A percentile compares a stretch with the other conserved stretches of the same genome.
These are phyloP conservation scores for Fusarium xyrophilum DNA, from an alignment of 2,329 filamentous ascomycete species.

Conservation along the genomic window DNA sequence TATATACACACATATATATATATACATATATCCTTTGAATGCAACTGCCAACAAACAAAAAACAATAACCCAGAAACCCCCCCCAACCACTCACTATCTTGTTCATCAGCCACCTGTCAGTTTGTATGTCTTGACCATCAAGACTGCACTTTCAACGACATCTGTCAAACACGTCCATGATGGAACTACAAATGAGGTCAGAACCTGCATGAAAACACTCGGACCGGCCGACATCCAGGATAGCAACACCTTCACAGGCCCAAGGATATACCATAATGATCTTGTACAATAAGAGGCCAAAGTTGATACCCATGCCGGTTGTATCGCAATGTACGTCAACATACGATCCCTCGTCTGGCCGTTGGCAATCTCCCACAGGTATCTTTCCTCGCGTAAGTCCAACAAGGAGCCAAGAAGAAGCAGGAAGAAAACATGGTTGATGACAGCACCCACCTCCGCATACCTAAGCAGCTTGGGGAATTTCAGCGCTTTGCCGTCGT, in stretches of 20 bases:
- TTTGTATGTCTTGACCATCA: background rate
- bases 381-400: constrained; percentile 32
- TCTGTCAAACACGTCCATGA: background rate
- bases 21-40: background rate
- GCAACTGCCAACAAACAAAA: background rate
- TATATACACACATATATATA: too few relatives aligned
- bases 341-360: constrained; percentile 42
- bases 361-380: constrained; percentile 45
- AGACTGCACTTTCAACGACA: background rate
- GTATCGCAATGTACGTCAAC: constrained; percentile 21
- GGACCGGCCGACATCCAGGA: background rate
- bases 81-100: background rate
- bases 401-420: constrained; percentile 28
- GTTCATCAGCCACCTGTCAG: background rate
- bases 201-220: background rate
- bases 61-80: background rate
- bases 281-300: background rate
- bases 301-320: background rate
- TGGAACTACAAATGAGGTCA: background rate
- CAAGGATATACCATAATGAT: background rate
- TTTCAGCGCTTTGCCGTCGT: background rate
- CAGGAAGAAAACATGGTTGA: constrained; percentile 13
- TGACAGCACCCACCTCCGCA: background rate
- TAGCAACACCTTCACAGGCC: background rate
- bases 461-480: background rate